Conservation (phyloP, 768 basidiomycete genomes). For the Pleurotus ostreatus region DNA sequence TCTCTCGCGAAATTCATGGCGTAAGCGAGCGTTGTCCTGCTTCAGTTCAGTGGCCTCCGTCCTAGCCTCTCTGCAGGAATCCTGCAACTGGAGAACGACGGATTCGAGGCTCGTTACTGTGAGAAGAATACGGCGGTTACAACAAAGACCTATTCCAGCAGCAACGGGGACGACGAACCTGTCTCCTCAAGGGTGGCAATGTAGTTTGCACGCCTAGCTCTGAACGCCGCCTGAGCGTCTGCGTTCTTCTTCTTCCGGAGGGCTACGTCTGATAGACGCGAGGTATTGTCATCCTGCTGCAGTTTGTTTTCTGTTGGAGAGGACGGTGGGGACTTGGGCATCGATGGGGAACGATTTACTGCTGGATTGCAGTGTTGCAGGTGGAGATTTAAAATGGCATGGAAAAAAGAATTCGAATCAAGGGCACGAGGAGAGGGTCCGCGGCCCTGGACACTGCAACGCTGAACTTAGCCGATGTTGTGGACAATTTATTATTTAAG, state of each 20-base stretch:
- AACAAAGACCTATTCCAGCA: conserved; percentile 11
- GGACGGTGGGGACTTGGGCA: conserved; percentile 38
- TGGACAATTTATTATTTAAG: conserved; percentile 53
- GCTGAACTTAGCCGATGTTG: conserved; percentile 41
- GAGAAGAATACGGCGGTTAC: conserved; percentile 12
- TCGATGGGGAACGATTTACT: conserved; percentile 24
- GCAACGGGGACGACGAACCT: conserved; percentile 31
- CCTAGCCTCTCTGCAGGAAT: conserved; percentile 68
- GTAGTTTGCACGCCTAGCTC: conserved; percentile 78
- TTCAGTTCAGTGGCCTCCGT: conserved; percentile 57
- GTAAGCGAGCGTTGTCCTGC: conserved; percentile 62
- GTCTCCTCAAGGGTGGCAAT: conserved; percentile 86
- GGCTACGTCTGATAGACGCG: conserved; percentile 61
- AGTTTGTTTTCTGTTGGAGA: conserved; percentile 29
- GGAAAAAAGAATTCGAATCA: conserved; percentile 65
- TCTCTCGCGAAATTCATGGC: conserved; percentile 62
- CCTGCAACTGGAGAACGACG: conserved; percentile 82
- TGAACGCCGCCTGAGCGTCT: conserved; percentile 83
- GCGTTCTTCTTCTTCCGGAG: conserved; percentile 87
- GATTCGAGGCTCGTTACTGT: conserved; percentile 79
- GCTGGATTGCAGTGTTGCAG: conserved; percentile 22
- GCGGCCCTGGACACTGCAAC: conserved; percentile 44
- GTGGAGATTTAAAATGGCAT: conserved; percentile 53
- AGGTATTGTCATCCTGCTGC: conserved; percentile 27
- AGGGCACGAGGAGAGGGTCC: conserved; percentile 66